Evolutionary conservation across 768 basidiomycete species (phyloP).

Genomic region (Gelatoporia subvermispora): DNA sequence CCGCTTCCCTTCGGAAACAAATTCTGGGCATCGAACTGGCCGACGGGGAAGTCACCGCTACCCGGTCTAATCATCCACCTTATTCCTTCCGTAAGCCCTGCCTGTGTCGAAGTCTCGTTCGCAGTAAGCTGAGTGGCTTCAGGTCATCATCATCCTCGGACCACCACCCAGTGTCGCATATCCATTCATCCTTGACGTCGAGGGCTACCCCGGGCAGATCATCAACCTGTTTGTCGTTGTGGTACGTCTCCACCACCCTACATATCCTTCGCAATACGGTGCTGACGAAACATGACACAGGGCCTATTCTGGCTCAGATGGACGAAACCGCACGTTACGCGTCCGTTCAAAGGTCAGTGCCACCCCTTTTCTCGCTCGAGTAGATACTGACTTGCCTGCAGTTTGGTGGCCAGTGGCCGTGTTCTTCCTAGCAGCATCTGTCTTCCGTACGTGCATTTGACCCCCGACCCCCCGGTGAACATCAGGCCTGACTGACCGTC

Average conservation of each 20-base stretch:
- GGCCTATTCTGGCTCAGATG: conserved; percentile 56
- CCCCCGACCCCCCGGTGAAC: neutral
- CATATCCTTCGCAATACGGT: neutral
- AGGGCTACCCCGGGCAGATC: conserved; percentile 49
- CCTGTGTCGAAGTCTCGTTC: neutral
- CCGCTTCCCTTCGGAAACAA: conserved; percentile 56
- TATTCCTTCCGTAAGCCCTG: conserved; percentile 40
- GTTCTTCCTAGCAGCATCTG: conserved; percentile 48
- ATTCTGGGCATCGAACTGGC: conserved; percentile 63
- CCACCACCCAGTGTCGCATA: conserved; percentile 51
- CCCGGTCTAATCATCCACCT: conserved; percentile 53
- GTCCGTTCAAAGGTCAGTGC: conserved; percentile 51
- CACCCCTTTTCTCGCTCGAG: neutral
- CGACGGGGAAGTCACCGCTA: conserved; percentile 50
- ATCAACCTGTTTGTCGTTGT: conserved; percentile 51
- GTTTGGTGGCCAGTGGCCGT: conserved; percentile 54
- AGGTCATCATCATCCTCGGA: conserved; percentile 49
- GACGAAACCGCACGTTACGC: conserved; percentile 37
- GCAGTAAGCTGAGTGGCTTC: neutral
- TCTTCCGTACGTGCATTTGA: conserved; percentile 40
- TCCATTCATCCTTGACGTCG: conserved; percentile 57
- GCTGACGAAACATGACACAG: neutral
- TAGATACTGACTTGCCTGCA: conserved; percentile 1
- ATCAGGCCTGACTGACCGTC: conserved; percentile 6
- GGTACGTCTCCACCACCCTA: conserved; percentile 22